These are phyloP conservation scores for Tillandsia fasciculata DNA, from an alignment of 176 grass and related monocot genomes.

Conservation along the genomic window DNA sequence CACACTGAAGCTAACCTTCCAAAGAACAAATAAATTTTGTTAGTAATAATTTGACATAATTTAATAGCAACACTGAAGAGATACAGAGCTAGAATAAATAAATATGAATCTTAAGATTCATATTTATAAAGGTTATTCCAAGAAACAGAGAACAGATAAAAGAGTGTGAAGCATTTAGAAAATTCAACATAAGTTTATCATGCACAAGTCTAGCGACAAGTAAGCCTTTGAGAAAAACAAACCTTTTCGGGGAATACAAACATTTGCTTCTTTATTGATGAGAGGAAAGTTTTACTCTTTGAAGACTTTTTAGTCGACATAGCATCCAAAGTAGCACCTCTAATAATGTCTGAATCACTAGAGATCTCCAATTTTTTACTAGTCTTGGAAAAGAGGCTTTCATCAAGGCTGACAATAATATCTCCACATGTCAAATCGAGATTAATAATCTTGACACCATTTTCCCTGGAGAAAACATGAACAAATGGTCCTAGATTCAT, in stretches of 20 bases:
- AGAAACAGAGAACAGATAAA: neutral
- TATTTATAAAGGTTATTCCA: neutral
- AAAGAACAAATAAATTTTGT: constrained; percentile 74
- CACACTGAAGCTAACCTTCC: constrained; percentile 99
- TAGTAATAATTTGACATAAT: constrained; percentile 29
- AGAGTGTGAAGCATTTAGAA: neutral
- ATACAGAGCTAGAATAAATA: neutral
- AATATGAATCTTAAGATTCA: too few species aligned
- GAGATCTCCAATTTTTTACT: constrained; percentile 28
- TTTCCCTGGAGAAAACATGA: constrained; percentile 66
- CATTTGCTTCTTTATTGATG: constrained; percentile 66
- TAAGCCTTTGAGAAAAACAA: constrained; percentile 25
- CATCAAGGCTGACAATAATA: constrained; percentile 57
- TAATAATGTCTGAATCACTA: constrained; percentile 17
- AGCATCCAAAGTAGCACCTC: constrained; percentile 26
- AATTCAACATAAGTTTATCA: constrained; percentile 2
- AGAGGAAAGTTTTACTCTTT: constrained; percentile 53
- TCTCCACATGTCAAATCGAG: constrained; percentile 76
- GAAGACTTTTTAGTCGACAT: constrained; percentile 30
- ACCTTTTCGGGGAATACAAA: constrained; percentile 93
- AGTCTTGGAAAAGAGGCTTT: constrained; percentile 53
- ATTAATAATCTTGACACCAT: constrained; percentile 75
- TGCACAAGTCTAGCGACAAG: neutral
- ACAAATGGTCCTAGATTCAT: constrained; percentile 15
- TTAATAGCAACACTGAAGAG: neutral